Conservation (phyloP, 148 eudicot species). For the Fagopyrum tataricum region DNA sequence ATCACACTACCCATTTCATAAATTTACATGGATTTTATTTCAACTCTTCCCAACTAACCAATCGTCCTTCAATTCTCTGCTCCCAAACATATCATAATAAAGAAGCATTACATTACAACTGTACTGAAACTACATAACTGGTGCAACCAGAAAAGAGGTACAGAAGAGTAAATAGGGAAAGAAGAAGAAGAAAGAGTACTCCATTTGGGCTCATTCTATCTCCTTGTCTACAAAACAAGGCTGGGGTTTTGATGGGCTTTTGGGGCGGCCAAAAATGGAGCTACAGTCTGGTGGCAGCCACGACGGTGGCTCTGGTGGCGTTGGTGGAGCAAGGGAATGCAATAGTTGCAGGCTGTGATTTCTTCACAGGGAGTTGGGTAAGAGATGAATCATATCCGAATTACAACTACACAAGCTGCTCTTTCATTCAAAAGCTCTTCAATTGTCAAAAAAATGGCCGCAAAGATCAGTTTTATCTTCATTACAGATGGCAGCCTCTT, state of each 20-base stretch:
- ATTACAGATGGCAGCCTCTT: slow-evolving; percentile 44
- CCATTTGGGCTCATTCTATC: neutral
- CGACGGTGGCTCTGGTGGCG: neutral
- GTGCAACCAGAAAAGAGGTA: neutral
- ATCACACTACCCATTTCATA: no score
- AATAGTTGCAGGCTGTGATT: slow-evolving; percentile 28
- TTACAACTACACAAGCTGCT: slow-evolving; percentile 32
- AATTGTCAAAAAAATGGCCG: slow-evolving; percentile 49
- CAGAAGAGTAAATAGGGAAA: neutral
- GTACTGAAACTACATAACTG: neutral
- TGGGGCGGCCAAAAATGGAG: neutral
- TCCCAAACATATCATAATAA: neutral
- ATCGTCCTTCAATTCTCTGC: neutral
- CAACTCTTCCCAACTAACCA: neutral
- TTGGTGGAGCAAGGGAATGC: slow-evolving; percentile 1
- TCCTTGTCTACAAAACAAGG: neutral
- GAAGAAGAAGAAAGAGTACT: neutral
- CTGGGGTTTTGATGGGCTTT: neutral
- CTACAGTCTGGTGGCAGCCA: neutral
- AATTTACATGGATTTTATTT: neutral
- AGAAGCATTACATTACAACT: slow-evolving; percentile 1
- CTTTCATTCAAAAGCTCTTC: slow-evolving; percentile 45
- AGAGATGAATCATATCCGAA: slow-evolving; percentile 32
- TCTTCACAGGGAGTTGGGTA: slow-evolving; percentile 53
- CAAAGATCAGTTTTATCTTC: slow-evolving; percentile 34